Evolutionary conservation across 2,329 filamentous ascomycete species (phyloP).

Genomic region (Ascochyta clinopodiicola): DNA sequence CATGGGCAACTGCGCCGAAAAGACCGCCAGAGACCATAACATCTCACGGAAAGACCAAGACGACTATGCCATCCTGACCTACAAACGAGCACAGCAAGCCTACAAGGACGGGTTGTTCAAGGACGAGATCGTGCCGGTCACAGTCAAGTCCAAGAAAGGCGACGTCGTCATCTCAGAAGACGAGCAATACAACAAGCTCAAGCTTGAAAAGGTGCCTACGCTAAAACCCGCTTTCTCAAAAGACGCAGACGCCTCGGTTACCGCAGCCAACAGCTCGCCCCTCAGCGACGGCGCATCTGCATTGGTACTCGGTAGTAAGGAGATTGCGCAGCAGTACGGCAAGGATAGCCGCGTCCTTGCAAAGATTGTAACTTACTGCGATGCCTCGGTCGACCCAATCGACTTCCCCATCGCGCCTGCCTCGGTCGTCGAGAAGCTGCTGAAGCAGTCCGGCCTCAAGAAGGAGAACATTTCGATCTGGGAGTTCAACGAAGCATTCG

Average conservation of each 20-base stretch:
- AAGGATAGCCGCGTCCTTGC: conserved; percentile 82
- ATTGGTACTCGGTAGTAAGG: conserved; percentile 81
- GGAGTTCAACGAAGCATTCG: conserved; percentile 99
- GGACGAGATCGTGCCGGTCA: conserved; percentile 89
- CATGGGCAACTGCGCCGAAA: conserved; percentile 97
- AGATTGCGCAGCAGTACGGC: conserved; percentile 81
- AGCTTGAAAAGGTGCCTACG: conserved; percentile 82
- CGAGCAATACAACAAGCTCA: conserved; percentile 87
- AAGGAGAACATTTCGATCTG: conserved; percentile 92
- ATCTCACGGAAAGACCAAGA: conserved; percentile 89
- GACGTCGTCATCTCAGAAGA: conserved; percentile 77
- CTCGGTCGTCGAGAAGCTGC: conserved; percentile 87
- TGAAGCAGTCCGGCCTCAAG: conserved; percentile 86
- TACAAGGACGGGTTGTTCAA: conserved; percentile 84
- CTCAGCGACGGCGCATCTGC: conserved; percentile 95
- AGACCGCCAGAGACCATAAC: conserved; percentile 84
- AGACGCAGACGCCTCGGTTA: conserved; percentile 88
- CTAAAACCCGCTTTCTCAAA: conserved; percentile 93
- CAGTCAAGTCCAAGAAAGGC: conserved; percentile 82
- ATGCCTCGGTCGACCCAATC: conserved; percentile 85
- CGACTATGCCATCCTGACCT: conserved; percentile 85
- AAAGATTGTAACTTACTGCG: conserved; percentile 81
- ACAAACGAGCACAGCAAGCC: conserved; percentile 86
- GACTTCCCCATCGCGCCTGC: conserved; percentile 95
- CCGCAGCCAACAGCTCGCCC: conserved; percentile 90